These are phyloP conservation scores for Balamuthia mandrillaris DNA, from an alignment of 208 protist genomes.

Conservation along the genomic window DNA sequence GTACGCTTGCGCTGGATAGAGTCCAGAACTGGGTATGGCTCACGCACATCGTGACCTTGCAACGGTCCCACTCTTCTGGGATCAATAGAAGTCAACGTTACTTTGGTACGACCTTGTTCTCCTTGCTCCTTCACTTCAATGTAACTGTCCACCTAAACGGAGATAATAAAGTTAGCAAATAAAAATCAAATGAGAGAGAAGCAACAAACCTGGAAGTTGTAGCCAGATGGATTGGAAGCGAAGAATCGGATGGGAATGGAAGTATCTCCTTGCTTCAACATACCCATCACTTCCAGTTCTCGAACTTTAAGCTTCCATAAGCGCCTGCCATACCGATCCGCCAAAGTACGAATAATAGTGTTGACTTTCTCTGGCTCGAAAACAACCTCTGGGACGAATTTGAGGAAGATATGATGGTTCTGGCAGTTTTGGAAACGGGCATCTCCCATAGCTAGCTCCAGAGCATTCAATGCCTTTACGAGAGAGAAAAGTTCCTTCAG, in stretches of 20 bases:
- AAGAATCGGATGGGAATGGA: conserved; percentile 82
- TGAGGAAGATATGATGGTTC: conserved; percentile 69
- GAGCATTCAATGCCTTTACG: background rate
- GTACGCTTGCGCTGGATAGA: background rate
- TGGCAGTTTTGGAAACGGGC: background rate
- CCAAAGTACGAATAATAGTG: conserved; percentile 54
- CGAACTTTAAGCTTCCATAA: conserved; percentile 65
- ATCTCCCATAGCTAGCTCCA: background rate
- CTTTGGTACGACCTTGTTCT: background rate
- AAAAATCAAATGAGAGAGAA: no score
- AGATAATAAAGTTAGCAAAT: no score
- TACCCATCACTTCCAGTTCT: conserved; percentile 61
- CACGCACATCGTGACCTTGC: background rate
- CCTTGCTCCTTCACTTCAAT: conserved; percentile 67
- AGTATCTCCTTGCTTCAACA: conserved; percentile 50
- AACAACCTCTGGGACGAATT: conserved; percentile 70
- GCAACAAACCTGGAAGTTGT: conserved; percentile 66
- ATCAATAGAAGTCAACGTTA: background rate
- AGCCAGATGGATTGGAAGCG: conserved; percentile 76
- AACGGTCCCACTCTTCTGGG: background rate
- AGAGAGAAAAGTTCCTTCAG: background rate
- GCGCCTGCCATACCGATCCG: conserved; percentile 55
- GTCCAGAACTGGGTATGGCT: conserved; percentile 28
- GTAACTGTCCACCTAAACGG: conserved; percentile 76
- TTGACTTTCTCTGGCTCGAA: conserved; percentile 55